phyloP scores from a whole-genome alignment of 2,329 filamentous ascomycete species.

The Chaetothyriales sp. region DNA sequence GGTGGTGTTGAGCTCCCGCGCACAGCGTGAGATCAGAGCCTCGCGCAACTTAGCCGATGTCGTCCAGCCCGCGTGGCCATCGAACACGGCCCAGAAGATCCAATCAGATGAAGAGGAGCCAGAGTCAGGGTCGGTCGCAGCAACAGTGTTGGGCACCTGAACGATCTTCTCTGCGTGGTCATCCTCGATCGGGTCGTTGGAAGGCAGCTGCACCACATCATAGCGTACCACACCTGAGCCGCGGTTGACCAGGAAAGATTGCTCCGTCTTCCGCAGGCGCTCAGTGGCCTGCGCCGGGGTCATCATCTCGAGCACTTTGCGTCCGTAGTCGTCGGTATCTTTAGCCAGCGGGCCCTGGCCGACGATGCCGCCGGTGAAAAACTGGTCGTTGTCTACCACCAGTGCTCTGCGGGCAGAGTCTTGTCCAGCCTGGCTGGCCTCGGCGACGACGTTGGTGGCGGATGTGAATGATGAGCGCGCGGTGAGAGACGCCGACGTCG shows the following conservation, averaged over 20 bases:
- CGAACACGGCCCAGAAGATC: slow-evolving; percentile 99
- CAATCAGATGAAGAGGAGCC: slow-evolving; percentile 54
- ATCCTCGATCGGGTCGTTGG: slow-evolving; percentile 95
- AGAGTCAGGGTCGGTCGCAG: slow-evolving; percentile 39
- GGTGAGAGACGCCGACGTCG: slow-evolving; percentile 9
- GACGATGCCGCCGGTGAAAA: slow-evolving; percentile 74
- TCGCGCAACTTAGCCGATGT: slow-evolving; percentile 93
- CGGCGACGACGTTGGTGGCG: slow-evolving; percentile 16
- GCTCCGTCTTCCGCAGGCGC: slow-evolving; percentile 74
- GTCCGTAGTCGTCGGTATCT: slow-evolving; percentile 66
- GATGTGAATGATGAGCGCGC: slow-evolving; percentile 8
- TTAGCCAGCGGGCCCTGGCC: slow-evolving; percentile 81
- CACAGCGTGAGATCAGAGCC: slow-evolving; percentile 80
- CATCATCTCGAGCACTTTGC: slow-evolving; percentile 87
- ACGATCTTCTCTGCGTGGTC: slow-evolving; percentile 98
- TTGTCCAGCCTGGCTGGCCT: slow-evolving; percentile 29
- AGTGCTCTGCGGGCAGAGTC: slow-evolving; percentile 52
- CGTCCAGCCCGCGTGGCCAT: slow-evolving; percentile 94
- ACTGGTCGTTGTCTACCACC: slow-evolving; percentile 75
- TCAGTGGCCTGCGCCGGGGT: slow-evolving; percentile 85
- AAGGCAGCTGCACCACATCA: slow-evolving; percentile 83
- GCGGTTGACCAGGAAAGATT: slow-evolving; percentile 78
- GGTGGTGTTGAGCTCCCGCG: slow-evolving; percentile 78
- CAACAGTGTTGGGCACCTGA: slow-evolving; percentile 55
- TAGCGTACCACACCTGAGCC: slow-evolving; percentile 88